A percentile compares a stretch with the other conserved stretches of the same genome.
phyloP scores from a whole-genome alignment of 306 rosid species.

The Pachyrhizus erosus region DNA sequence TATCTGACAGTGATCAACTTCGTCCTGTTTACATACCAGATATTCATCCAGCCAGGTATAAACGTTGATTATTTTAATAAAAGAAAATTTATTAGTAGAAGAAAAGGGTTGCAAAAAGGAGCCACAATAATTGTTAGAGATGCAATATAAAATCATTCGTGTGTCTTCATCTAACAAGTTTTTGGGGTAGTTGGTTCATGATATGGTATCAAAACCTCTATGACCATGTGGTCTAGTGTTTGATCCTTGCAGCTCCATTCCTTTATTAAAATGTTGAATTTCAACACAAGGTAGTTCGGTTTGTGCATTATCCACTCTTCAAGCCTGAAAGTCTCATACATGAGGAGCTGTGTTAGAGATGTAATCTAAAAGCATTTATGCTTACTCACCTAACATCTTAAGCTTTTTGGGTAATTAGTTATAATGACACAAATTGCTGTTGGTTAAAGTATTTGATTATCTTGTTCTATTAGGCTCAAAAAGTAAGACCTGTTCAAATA shows the following conservation, averaged over 20 bases:
- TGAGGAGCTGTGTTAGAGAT: not conserved
- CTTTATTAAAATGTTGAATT: not conserved
- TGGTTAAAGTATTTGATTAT: not conserved
- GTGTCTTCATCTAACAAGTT: not conserved
- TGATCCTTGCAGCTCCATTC: not conserved
- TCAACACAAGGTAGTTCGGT: not conserved
- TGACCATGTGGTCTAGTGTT: not conserved
- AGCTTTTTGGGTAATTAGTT: not conserved
- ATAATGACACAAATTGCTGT: not conserved
- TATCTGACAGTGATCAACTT: slow-evolving; percentile 86
- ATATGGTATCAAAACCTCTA: not conserved
- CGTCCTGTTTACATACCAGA: slow-evolving; percentile 89
- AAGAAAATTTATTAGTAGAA: not conserved
- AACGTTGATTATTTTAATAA: slow-evolving; percentile 6
- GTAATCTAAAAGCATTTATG: not conserved
- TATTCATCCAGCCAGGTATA: slow-evolving; percentile 95
- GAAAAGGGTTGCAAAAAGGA: not conserved
- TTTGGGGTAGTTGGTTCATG: not conserved
- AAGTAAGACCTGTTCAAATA: slow-evolving; percentile 1
- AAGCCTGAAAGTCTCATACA: not conserved
- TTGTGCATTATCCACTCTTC: not conserved
- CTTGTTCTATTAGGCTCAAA: not conserved
- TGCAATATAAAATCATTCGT: not conserved
- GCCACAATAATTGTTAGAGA: not conserved
- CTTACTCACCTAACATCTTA: not conserved